phyloP scores from a whole-genome alignment of 2,329 filamentous ascomycete genomes.

The Paecilomyces sp. region DNA sequence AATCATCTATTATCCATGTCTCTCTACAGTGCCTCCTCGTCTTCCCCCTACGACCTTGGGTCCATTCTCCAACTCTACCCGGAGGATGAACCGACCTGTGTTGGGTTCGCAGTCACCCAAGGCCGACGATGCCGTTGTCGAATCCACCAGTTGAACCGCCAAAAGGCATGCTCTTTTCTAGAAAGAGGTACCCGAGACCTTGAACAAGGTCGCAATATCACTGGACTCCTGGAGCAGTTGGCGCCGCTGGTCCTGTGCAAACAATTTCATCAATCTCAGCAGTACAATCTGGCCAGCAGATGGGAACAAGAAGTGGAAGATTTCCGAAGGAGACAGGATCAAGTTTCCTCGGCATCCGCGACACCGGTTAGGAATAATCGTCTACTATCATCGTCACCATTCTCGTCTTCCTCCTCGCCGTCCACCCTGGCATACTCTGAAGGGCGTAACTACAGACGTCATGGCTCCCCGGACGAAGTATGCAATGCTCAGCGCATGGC shows the following conservation, averaged over 20 bases:
- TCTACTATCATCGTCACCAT: too few relatives aligned
- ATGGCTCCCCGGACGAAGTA: neutral
- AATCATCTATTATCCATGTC: neutral
- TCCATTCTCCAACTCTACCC: slow-evolving; percentile 1
- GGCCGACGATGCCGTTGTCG: slow-evolving; percentile 1
- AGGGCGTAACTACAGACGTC: neutral
- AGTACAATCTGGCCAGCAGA: neutral
- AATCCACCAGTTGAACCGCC: neutral
- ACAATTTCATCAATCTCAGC: neutral
- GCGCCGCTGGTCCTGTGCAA: slow-evolving; percentile 1
- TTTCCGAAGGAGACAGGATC: neutral
- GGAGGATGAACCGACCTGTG: neutral
- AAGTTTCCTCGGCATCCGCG: neutral
- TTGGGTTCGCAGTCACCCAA: neutral
- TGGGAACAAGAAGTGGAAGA: neutral
- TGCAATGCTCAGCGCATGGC: neutral
- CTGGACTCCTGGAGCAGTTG: neutral
- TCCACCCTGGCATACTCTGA: neutral
- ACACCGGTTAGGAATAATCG: neutral
- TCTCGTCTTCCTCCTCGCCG: neutral
- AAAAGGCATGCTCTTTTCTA: neutral
- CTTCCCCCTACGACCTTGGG: neutral
- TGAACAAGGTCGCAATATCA: neutral
- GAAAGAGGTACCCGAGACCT: neutral
- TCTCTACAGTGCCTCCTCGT: neutral